Evolutionary conservation across 768 basidiomycete species (phyloP), one percentile per base, ranked within the genome.

Genomic region (Calocybe gangraenosa): DNA sequence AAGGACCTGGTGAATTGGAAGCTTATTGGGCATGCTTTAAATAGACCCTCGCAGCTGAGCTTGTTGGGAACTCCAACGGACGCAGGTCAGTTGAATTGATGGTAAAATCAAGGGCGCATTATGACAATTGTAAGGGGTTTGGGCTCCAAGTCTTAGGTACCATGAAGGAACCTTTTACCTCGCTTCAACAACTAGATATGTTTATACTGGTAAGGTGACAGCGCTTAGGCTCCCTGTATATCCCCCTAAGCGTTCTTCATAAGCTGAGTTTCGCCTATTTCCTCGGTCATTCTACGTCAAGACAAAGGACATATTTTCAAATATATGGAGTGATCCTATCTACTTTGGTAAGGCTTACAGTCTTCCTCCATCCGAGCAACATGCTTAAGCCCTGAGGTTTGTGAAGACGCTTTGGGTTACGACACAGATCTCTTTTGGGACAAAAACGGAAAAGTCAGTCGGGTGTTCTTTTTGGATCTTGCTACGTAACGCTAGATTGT

Each of bases 341-440:
- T 70, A 68, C 45, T 69, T 69, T 39, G 67, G 66, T 68, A 31
- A 10, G 51, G 42, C 17, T n/a, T n/a, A n/a, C n/a, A n/a, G 35
- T 18, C 32, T 8, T 34, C 37, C 21, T 38, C 10, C 7, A 25
- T 35, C 22, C 38, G 3, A 20, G n/a, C n/a, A n/a, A n/a, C n/a
- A n/a, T n/a, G n/a, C 3, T n/a, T 7, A 35, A 18, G 3, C 7
- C 22, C 18, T 23, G 14, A 37, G 30, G 19, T 11, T 32, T 23
- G 14, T 25, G 19, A n/a, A 68, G 69, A 69, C 43, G 54, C 58
- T 18, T 49, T 70, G 37, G 69, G 68, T 1, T 71, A 71, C 42
- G 69, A 71, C 40, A 49, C 61, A 1, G 68, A 69, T 47, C 42
- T 71, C n/a, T 71, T 71, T 50, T 71, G 68, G 68, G 68, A 69